phyloP scores from a whole-genome alignment of 2,329 filamentous ascomycete species.

The Phaeomoniella chlamydospora region DNA sequence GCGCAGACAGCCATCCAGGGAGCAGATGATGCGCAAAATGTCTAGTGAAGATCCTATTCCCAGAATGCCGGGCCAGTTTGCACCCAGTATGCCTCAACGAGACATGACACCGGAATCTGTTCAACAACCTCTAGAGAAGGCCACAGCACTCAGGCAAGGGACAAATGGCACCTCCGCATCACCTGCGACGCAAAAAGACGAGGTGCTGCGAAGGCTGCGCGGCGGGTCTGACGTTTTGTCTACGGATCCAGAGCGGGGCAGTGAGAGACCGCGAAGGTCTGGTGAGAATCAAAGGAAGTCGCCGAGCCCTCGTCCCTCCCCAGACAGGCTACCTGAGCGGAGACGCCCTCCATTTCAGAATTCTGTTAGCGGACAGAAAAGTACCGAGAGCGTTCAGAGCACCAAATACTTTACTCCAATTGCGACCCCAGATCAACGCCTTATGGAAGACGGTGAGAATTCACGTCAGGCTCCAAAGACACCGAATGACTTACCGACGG shows the following conservation, averaged over 20 bases:
- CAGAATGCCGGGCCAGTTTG: conserved; percentile 20
- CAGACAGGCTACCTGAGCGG: conserved; percentile 14
- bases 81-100: conserved; percentile 8
- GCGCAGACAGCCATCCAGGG: conserved; percentile 19
- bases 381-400: conserved; percentile 14
- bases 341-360: conserved; percentile 17
- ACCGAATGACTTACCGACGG: conserved; percentile 1
- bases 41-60: conserved; percentile 25
- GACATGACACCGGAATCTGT: neutral
- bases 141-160: neutral
- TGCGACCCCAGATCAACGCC: conserved; percentile 16
- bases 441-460: neutral
- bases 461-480: conserved; percentile 2
- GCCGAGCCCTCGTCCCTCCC: neutral
- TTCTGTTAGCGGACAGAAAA: conserved; percentile 13
- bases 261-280: neutral
- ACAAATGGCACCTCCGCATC: neutral
- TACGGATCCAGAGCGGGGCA: neutral
- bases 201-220: conserved; percentile 2
- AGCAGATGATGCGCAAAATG: conserved; percentile 19
- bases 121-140: neutral
- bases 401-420: conserved; percentile 20
- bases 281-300: neutral
- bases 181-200: conserved; percentile 2
- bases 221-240: too few relatives aligned